Evolutionary conservation across 305 asterid genomes (phyloP), one percentile per base, ranked within the genome.

Genomic region (Fraxinus sp.): DNA sequence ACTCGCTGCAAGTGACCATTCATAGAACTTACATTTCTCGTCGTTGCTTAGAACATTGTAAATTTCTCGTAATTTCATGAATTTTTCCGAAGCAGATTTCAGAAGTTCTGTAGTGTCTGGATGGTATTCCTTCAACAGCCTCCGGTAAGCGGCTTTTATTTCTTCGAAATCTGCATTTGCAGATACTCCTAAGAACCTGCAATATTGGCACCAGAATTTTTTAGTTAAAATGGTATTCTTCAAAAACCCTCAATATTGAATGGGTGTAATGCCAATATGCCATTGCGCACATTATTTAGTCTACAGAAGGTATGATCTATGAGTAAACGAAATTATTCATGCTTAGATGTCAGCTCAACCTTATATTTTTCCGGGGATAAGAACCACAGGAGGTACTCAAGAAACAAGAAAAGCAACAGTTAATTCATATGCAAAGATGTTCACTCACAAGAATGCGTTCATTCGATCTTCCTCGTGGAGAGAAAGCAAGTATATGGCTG

Each of bases 21-120:
- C 98, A 33, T 92, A 95, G 80, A 95, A 95, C 85, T 79, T 90
- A 7, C 97, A 90, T 79, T 87, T 90, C 83, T 93, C 95, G 20
- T 84, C 92, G 22, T 93, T 79, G 83, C 97, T 91, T 35, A 93
- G 87, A 32, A 90, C 90, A 78, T 88, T 85, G 33, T 92, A 95
- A 32, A 92, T 84, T 78, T 92, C 94, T 86, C 90, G 89, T 46
- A 91, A 76, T 84, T 87, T 83, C 98, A 92, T 91, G 92, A 95
- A 95, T 78, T 91, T 92, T 18, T 93, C 94, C 7, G 97, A 93
- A 79, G 98, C 98, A 32, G 90, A 85, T 88, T 91, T 89, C 33
- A 97, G 98, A 83, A 95, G 98, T 24, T 89, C 86, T 33, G 98
- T 93, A 24, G 97, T 92, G 92, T 93, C 98, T 18, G 97, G 96